Conservation (phyloP, 306 rosid species). For the Crataegus laevigata region DNA sequence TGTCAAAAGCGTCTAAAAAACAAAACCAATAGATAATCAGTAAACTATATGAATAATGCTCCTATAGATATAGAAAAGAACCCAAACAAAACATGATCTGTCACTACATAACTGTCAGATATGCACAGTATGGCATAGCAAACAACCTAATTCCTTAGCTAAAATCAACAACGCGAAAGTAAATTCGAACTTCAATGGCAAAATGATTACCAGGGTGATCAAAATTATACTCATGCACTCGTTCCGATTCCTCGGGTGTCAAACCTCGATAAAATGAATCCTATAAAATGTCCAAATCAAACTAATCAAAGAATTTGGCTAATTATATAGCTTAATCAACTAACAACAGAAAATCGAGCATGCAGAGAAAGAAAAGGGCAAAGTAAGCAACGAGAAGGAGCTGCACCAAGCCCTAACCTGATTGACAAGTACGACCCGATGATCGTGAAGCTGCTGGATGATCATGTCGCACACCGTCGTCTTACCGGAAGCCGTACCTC, state of each 20-base stretch:
- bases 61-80: neutral
- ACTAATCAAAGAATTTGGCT: neutral
- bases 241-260: constrained; percentile 70
- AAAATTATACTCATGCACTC: constrained; percentile 81
- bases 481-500: constrained; percentile 99
- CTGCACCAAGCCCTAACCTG: constrained; percentile 40
- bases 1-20: constrained; percentile 78
- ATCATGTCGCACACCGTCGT: constrained; percentile 98
- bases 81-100: neutral
- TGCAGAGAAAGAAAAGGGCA: neutral
- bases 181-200: neutral
- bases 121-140: neutral
- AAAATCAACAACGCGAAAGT: neutral
- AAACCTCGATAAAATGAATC: constrained; percentile 97
- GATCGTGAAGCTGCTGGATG: constrained; percentile 97
- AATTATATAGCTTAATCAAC: neutral
- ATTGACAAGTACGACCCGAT: constrained; percentile 87
- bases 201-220: constrained; percentile 80
- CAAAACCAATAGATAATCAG: neutral
- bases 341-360: neutral
- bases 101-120: neutral
- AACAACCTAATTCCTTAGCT: neutral
- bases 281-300: constrained; percentile 22
- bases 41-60: neutral
- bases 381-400: neutral